Evolutionary conservation across 768 basidiomycete species (phyloP), one percentile per base, ranked within the genome.

Genomic region (Boletus vermiculosoides): DNA sequence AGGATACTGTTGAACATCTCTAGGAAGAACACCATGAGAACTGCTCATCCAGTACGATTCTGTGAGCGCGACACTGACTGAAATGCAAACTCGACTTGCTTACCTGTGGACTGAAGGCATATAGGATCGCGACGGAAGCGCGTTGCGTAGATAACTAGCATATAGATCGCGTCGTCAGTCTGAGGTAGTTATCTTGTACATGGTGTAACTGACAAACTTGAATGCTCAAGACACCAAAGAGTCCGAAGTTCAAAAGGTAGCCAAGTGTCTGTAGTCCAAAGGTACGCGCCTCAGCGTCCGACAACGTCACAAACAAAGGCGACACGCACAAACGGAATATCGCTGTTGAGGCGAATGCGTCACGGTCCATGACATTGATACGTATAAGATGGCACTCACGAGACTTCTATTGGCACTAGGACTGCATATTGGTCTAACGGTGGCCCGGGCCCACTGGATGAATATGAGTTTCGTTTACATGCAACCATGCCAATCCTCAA

Each of bases 191-290:
- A n/a, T n/a, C 6, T 33, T 28, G n/a, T 33, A 20, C 4, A 8
- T 15, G 9, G 30, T 15, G 22, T 22, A 37, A 52, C 55, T 56
- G 6, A 59, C 58, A 59, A 36, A 52, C 40, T 57, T 59, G 58
- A 37, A 47, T 33, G 34, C 31, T 37, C 25, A 59, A 13, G 18
- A 52, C 39, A 5, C 58, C 58, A 6, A 59, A 31, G 15, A 59
- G 39, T 5, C 55, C 45, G 44, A 59, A 59, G 40, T 52, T 59
- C n/a, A 59, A 13, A 31, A 59, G 49, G 55, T 57, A 57, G 6
- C 58, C 58, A 11, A 59, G 6, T 12, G 22, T 50, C 58, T 59
- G 16, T 8, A 55, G 11, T 11, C 23, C 25, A 28, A 34, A n/a
- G 18, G 22, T 40, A 39, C 13, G 34, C 12, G 22, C 15, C 13